phyloP scores from a whole-genome alignment of 352 stramenopile genomes.

The Stramenopiles sp. region DNA sequence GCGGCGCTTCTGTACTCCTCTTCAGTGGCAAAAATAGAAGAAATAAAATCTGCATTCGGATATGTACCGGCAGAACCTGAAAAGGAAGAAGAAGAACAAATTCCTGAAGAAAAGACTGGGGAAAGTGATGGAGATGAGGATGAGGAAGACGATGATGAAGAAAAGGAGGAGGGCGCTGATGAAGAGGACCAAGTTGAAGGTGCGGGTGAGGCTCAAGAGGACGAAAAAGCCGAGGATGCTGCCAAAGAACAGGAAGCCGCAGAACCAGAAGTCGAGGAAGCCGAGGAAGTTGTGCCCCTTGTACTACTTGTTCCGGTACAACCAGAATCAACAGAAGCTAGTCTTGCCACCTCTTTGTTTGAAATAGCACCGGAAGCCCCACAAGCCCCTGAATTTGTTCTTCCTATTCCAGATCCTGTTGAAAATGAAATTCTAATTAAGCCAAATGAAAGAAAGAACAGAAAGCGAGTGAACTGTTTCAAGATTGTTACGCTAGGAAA shows the following conservation, averaged over 20 bases:
- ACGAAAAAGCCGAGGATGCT: neutral
- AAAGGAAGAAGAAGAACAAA: constrained; percentile 20
- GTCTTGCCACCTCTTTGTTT: neutral
- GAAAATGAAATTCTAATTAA: constrained; percentile 6
- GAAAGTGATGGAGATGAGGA: constrained; percentile 20
- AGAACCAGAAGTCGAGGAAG: constrained; percentile 14
- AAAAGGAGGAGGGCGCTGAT: neutral
- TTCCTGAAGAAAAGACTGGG: constrained; percentile 14
- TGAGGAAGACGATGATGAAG: constrained; percentile 20
- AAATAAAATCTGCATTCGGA: neutral
- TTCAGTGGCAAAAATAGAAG: neutral
- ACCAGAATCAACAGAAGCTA: neutral
- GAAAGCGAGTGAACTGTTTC: neutral
- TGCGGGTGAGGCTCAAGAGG: constrained; percentile 13
- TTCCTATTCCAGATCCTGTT: constrained; percentile 2
- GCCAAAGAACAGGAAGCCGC: neutral
- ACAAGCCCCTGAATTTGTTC: neutral
- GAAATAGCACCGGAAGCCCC: neutral
- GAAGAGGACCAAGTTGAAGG: constrained; percentile 9
- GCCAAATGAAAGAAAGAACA: neutral
- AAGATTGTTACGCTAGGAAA: neutral
- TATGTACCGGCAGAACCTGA: constrained; percentile 14
- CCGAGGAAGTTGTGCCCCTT: neutral
- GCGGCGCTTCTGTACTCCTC: neutral
- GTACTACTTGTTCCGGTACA: neutral